A percentile compares a stretch with the other conserved stretches of the same genome.
Evolutionary conservation across 371 early-diverging fungal genomes (phyloP).

Genomic region (Rhizopus arrhizus): DNA sequence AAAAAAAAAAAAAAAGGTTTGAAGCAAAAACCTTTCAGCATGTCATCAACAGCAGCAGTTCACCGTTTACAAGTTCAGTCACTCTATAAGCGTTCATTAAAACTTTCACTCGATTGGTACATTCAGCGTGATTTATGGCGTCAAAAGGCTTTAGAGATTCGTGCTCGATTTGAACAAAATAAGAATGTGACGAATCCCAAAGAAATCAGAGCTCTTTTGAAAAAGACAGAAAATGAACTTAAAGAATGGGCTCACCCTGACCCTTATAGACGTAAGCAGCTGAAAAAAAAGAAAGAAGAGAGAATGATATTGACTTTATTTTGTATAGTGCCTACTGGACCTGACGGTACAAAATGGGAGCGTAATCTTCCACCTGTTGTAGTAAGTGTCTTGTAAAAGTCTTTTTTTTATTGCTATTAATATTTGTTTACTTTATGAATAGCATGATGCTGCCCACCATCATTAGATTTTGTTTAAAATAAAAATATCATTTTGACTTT

Average conservation of each 20-base stretch:
- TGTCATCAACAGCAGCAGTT: conserved; percentile 27
- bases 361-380: conserved; percentile 73
- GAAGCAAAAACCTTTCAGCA: too few relatives aligned
- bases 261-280: conserved; percentile 68
- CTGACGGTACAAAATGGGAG: conserved; percentile 86
- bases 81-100: conserved; percentile 78
- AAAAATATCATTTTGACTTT: too few relatives aligned
- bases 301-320: not conserved
- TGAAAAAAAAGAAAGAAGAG: not conserved
- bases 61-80: conserved; percentile 73
- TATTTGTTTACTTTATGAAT: not conserved
- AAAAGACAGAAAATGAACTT: conserved; percentile 70
- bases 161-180: conserved; percentile 76
- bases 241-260: conserved; percentile 72
- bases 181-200: conserved; percentile 67
- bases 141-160: conserved; percentile 74
- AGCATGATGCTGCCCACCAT: conserved; percentile 1
- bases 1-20: too few relatives aligned
- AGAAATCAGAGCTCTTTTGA: conserved; percentile 62
- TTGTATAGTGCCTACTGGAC: conserved; percentile 66
- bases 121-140: conserved; percentile 76
- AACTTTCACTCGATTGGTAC: conserved; percentile 79
- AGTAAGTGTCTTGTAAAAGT: conserved; percentile 19
- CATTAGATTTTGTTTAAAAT: not conserved
- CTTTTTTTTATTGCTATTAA: not conserved